Evolutionary conservation across 371 early-diverging fungal species (phyloP), one percentile per base, ranked within the genome.

Genomic region (Umbelopsis sp.): DNA sequence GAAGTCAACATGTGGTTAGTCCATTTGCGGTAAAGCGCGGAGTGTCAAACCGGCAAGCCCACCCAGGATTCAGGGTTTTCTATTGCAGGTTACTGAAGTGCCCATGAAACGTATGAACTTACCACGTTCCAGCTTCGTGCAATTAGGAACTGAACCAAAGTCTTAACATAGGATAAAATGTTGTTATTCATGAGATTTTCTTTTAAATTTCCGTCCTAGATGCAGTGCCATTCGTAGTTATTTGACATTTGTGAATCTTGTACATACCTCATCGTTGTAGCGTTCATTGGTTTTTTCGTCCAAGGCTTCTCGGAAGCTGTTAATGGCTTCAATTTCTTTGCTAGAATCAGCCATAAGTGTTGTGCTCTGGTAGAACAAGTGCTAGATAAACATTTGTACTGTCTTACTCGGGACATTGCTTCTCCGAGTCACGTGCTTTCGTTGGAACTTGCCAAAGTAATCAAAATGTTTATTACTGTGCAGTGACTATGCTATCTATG

Each of bases 91-190:
- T 7, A 16, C 48, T 16, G 16, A 3, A 6, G n/a, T n/a, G 8
- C 5, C 18, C 16, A 20, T 48, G 48, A 16, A 16, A 18, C 11
- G 16, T 48, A 20, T 16, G 1, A 18, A 77, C 82, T 78, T 82
- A 87, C 88, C 53, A 86, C 68, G 69, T 86, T 82, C 75, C 82
- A 87, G 67, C 86, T 82, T 57, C 89, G 77, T 25, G 90, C 89
- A 45, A 88, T 80, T n/a, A 88, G 70, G 72, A 86, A 90, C 48
- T 87, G 87, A 65, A 81, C 76, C 63, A 88, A 73, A 29, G 80
- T 80, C 88, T 89, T 70, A 7, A 35, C 44, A 12, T 44, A 52
- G 22, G 45, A 67, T 45, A 48, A 37, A 62, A 41, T 12, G 41
- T 2, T 38, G 18, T 51, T 50, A 63, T 18, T 24, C 35, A 67